Percentiles rank a stretch among this genome's conserved stretches.
These are phyloP conservation scores for Dichomitus squalens DNA, from an alignment of 1,284 basidiomycete species.

Conservation along the genomic window DNA sequence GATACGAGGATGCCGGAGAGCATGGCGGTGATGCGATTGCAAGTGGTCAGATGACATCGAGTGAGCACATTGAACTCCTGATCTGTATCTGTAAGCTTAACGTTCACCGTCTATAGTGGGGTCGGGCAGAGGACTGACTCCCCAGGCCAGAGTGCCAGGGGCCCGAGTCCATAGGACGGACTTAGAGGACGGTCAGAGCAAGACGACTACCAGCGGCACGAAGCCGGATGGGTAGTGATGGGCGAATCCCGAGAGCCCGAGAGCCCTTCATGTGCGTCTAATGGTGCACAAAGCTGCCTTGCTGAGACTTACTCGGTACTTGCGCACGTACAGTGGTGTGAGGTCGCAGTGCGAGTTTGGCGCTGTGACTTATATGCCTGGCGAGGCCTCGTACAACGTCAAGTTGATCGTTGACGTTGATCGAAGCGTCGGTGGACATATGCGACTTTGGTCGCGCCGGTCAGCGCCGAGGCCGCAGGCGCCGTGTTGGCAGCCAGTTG, in stretches of 20 bases:
- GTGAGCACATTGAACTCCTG: neutral
- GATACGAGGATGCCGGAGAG: neutral
- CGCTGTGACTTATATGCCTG: neutral
- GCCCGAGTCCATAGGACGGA: constrained; percentile 1
- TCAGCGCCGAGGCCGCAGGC: neutral
- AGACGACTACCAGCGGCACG: neutral
- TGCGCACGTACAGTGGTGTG: neutral
- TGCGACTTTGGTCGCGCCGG: too few species aligned
- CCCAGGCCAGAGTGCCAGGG: neutral
- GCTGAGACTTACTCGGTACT: neutral
- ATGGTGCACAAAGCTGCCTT: too few species aligned
- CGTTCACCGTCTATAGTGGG: neutral
- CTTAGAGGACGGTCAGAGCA: constrained; percentile 1
- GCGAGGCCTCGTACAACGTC: neutral
- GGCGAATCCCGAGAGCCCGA: constrained; percentile 7
- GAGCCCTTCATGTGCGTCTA: constrained; percentile 4
- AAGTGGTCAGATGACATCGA: neutral
- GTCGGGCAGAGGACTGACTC: constrained; percentile 9
- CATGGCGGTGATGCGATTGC: constrained; percentile 1
- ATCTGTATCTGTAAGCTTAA: neutral
- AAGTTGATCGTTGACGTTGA: too few species aligned
- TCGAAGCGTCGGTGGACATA: too few species aligned
- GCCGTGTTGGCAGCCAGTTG: neutral
- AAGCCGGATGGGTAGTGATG: constrained; percentile 1
- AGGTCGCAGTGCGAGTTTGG: neutral